Base-by-base conservation (phyloP, 2,329 filamentous ascomycete genomes). In the Exophiala alcalophila region DNA sequence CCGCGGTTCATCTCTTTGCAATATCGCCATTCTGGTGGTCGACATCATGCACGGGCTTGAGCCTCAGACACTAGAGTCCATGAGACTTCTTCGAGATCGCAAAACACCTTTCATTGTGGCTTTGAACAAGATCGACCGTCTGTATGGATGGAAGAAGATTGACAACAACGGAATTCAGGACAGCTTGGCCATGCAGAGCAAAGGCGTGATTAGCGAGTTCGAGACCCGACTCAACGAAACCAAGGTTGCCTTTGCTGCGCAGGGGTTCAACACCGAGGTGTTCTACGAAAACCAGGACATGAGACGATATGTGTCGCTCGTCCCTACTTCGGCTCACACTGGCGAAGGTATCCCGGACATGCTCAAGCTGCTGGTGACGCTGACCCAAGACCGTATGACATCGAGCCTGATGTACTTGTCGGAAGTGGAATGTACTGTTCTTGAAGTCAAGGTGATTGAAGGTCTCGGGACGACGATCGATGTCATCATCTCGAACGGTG, bases 1-100 rank as follows among this genome's bases (percentile, higher is more conserved):
- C 56, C 83, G 94, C 71, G 92, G 92, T 70, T 97, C 92, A 27
- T 97, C 90, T 10, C 86, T 98, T 46, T 98, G 94, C 70, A 98
- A 98, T 74, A 98, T 98, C 70, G 92, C 92, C 59, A 98, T 98
- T 64, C 74, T 98, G 55, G 94, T 98, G 28, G 91, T 98, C 57
- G 92, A 98, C 73, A 98, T 98, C 61, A 97, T 98, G 92, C 92
- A 98, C 78, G 94, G 94, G 63, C 79, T 98, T 32, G 92, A 98
- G 69, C 91, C 84, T 12, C 92, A 98, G 69, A 98, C 92, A 11
- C 76, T 97, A 21, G 94, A 98, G 69, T 98, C 92, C 2, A 97
- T 98, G 88, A 85, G 82, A 57, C 73, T 98, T 53, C 80, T 98
- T 38, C 81, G 91, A 61, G 91, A 96, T 59, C 80, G 88, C 59